A percentile compares a stretch with the other conserved stretches of the same genome.
These are phyloP conservation scores for Colletotrichum coccodes DNA, from an alignment of 2,329 filamentous ascomycete species.

Conservation along the genomic window DNA sequence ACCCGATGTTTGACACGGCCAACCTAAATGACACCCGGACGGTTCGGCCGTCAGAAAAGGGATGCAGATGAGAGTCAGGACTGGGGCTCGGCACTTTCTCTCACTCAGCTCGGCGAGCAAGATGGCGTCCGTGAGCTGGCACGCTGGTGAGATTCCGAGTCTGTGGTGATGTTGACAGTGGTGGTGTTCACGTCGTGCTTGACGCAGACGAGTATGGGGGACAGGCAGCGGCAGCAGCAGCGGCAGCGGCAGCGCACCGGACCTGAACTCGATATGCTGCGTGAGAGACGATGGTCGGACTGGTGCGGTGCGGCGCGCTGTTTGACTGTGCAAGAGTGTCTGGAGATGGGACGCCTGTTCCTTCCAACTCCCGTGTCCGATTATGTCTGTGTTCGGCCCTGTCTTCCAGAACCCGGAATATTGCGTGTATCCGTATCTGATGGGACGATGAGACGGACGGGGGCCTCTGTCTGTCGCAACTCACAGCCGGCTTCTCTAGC, in stretches of 20 bases:
- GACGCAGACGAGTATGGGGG: background rate
- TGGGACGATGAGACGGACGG: slow-evolving; percentile 29
- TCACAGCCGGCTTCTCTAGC: slow-evolving; percentile 3
- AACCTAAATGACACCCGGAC: slow-evolving; percentile 25
- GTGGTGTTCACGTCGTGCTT: background rate
- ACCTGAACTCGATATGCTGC: background rate
- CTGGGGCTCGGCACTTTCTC: background rate
- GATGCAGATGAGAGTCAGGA: slow-evolving; percentile 16
- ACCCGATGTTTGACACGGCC: slow-evolving; percentile 9
- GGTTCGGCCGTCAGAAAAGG: background rate
- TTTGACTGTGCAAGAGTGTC: background rate
- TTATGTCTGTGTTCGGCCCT: slow-evolving; percentile 8
- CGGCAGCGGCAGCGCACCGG: slow-evolving; percentile 24
- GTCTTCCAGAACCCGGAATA: slow-evolving; percentile 10
- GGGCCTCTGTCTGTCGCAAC: slow-evolving; percentile 19
- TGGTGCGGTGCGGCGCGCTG: background rate
- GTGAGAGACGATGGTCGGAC: background rate
- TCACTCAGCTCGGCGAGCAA: background rate
- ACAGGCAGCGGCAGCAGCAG: background rate
- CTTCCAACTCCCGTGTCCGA: slow-evolving; percentile 3
- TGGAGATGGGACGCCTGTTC: slow-evolving; percentile 29
- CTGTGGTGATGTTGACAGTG: background rate
- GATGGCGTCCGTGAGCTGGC: background rate
- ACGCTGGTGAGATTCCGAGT: background rate
- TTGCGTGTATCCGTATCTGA: slow-evolving; percentile 9